Percentiles rank a stretch among this genome's conserved stretches.
These are phyloP conservation scores for Talaromyces piceae DNA, from an alignment of 2,329 filamentous ascomycete genomes.

Conservation along the genomic window DNA sequence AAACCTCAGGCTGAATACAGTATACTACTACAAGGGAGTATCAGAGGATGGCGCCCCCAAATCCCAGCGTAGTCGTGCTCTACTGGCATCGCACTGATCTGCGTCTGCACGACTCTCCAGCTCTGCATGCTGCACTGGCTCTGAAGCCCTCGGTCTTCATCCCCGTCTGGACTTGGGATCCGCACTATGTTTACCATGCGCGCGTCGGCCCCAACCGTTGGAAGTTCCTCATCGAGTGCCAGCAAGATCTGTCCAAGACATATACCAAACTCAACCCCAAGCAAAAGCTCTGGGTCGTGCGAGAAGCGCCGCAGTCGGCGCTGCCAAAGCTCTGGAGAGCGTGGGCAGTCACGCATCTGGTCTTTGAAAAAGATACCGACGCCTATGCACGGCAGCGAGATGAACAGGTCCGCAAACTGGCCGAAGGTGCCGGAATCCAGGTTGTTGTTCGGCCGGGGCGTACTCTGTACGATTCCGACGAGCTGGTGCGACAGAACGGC, in stretches of 20 bases:
- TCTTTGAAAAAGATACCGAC: constrained; percentile 75
- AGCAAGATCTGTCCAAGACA: constrained; percentile 59
- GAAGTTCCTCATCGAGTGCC: constrained; percentile 70
- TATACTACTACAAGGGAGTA: no score
- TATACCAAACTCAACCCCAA: constrained; percentile 63
- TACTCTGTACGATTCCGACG: constrained; percentile 67
- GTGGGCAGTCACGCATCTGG: constrained; percentile 67
- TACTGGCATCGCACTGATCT: constrained; percentile 77
- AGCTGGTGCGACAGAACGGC: constrained; percentile 56
- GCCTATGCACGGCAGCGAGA: constrained; percentile 62
- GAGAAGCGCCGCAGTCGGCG: constrained; percentile 64
- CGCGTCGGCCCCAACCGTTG: constrained; percentile 66
- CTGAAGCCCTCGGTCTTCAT: constrained; percentile 62
- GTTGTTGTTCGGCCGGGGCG: constrained; percentile 59
- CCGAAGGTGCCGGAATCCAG: constrained; percentile 57
- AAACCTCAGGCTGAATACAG: not conserved
- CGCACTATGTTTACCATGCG: constrained; percentile 68
- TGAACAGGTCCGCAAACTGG: constrained; percentile 50
- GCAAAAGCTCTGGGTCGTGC: constrained; percentile 63
- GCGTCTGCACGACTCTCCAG: constrained; percentile 69
- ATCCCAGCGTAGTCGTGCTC: constrained; percentile 43
- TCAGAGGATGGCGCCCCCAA: not conserved
- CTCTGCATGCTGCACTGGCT: constrained; percentile 62
- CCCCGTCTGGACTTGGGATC: constrained; percentile 74
- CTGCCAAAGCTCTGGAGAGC: constrained; percentile 65